These are phyloP conservation scores for Diaporthe caulivora DNA, from an alignment of 2,329 filamentous ascomycete species.

Conservation along the genomic window DNA sequence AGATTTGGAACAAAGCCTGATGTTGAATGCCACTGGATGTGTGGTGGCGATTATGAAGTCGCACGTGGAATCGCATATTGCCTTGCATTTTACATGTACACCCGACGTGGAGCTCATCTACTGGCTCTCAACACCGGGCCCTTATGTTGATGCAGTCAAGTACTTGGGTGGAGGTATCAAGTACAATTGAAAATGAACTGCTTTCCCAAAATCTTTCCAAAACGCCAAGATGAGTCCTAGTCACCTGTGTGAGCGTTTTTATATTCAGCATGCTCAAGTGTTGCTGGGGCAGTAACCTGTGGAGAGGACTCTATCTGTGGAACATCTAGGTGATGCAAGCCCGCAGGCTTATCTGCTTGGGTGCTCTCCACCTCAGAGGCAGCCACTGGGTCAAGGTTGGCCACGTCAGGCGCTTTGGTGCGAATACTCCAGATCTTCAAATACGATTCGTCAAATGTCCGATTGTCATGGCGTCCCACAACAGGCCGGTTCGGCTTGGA, in stretches of 20 bases:
- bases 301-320: background rate
- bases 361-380: background rate
- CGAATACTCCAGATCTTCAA: slow-evolving; percentile 60
- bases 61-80: background rate
- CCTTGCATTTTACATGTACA: background rate
- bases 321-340: background rate
- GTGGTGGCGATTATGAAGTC: slow-evolving; percentile 32
- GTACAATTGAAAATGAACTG: background rate
- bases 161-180: background rate
- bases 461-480: background rate
- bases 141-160: background rate
- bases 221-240: too few species aligned
- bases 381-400: background rate
- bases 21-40: slow-evolving; percentile 64
- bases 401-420: slow-evolving; percentile 3
- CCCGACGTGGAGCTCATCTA: background rate
- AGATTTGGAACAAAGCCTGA: slow-evolving; percentile 56
- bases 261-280: background rate
- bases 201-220: background rate
- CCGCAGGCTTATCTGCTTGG: background rate
- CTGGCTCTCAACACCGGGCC: background rate
- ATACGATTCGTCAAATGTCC: slow-evolving; percentile 54
- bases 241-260: background rate
- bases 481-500: background rate
- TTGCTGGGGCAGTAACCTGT: too few species aligned